Percentiles rank a stretch among this genome's conserved stretches.
Evolutionary conservation across 208 protist genomes (phyloP).

Genomic region (Willaertia magna): DNA sequence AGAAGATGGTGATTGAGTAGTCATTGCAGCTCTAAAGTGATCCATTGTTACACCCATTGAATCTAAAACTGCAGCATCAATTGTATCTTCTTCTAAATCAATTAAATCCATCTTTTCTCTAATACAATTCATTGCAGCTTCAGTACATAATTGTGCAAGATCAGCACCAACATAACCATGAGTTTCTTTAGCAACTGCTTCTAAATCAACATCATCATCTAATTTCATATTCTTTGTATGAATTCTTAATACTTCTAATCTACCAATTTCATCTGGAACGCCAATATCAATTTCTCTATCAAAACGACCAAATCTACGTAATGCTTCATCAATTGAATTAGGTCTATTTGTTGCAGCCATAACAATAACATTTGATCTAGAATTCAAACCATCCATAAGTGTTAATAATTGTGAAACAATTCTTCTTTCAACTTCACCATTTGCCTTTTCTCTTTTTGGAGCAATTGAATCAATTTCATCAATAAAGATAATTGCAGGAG

Average conservation of each 20-base stretch:
- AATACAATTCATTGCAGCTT: conserved; percentile 99
- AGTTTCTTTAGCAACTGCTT: conserved; percentile 86
- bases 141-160: conserved; percentile 95
- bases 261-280: conserved; percentile 97
- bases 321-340: conserved; percentile 96
- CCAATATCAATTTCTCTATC: conserved; percentile 99
- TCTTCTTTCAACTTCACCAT: conserved; percentile 99
- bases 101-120: conserved; percentile 99
- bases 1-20: conserved; percentile 92
- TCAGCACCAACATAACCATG: conserved; percentile 99
- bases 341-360: conserved; percentile 99
- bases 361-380: conserved; percentile 94
- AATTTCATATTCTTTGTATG: conserved; percentile 99
- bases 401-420: conserved; percentile 99
- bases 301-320: conserved; percentile 99
- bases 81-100: conserved; percentile 97
- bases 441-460: conserved; percentile 97
- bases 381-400: conserved; percentile 99
- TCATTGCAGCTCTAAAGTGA: conserved; percentile 94
- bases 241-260: conserved; percentile 97
- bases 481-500: conserved; percentile 99
- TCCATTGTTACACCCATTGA: conserved; percentile 93
- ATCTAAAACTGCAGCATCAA: conserved; percentile 95
- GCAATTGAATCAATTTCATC: conserved; percentile 99
- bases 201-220: conserved; percentile 90